Conservation (phyloP, 2,329 filamentous ascomycete species). For the Aspergillus thermomutatus region DNA sequence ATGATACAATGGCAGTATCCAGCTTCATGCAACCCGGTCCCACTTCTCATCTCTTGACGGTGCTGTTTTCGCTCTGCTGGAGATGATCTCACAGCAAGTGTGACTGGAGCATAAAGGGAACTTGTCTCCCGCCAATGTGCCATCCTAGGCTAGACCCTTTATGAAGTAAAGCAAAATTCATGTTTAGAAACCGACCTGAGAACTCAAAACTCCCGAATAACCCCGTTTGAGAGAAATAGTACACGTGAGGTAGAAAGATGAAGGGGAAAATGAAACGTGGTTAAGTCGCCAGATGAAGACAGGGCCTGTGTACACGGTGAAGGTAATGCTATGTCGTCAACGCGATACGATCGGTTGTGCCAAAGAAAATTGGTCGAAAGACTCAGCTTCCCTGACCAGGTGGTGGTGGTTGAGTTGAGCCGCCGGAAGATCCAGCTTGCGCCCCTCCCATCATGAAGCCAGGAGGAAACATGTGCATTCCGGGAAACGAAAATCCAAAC, state of each 20-base stretch:
- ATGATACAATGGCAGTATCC: background rate
- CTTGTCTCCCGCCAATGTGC: background rate
- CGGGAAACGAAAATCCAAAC: slow-evolving; percentile 53
- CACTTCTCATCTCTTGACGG: background rate
- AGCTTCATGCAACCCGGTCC: background rate
- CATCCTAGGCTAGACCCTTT: background rate
- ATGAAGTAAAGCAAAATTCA: background rate
- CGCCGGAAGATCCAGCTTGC: slow-evolving; percentile 26
- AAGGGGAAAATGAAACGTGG: background rate
- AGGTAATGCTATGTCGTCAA: background rate
- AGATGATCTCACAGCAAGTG: background rate
- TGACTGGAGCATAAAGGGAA: background rate
- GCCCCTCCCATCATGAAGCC: slow-evolving; percentile 46
- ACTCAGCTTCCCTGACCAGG: slow-evolving; percentile 34
- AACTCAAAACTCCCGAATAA: background rate
- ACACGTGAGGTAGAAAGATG: background rate
- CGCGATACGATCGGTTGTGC: background rate
- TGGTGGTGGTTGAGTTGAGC: slow-evolving; percentile 35
- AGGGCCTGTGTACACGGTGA: slow-evolving; percentile 10
- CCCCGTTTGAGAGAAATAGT: background rate
- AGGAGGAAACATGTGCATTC: slow-evolving; percentile 48
- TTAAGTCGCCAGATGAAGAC: slow-evolving; percentile 14
- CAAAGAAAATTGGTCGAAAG: background rate
- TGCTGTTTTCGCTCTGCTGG: no score
- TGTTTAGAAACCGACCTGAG: background rate